Base-by-base conservation (phyloP, 768 basidiomycete genomes). In the Rhizopogon rudus region DNA sequence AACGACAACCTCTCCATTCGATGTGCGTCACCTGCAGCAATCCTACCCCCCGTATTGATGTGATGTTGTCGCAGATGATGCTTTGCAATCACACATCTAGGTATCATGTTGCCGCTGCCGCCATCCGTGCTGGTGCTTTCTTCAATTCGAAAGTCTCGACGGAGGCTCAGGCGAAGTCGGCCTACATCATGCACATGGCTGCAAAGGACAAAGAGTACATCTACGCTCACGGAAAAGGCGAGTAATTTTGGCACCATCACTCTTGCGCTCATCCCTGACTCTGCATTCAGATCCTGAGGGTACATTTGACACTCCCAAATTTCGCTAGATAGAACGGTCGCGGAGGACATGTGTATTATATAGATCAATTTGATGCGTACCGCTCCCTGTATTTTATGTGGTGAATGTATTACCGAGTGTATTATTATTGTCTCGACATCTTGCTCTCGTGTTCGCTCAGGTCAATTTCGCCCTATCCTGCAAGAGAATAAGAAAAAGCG, bases 1-100 rank as follows among this genome's bases (percentile, higher is more conserved):
- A 13, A 88, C 87, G 1, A 91, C 90, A 16, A 92, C 90, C 22
- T 86, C 87, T 9, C 87, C 88, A n/a, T 90, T 89, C 58, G 86
- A 88, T 63, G 83, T 83, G 58, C 58, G 81, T 71, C 20, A 52
- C 37, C 10, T 0, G 3, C n/a, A 25, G n/a, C 43, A 12, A 41
- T 40, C 33, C 45, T 41, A 52, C 13, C 35, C 8, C 1, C 17
- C 10, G 2, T 44, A 33, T 57, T 59, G 37, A 60, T 40, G 10
- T 40, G 16, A 8, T n/a, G 48, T 37, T 25, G 22, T 16, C n/a
- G 3, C 33, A 86, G 83, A 89, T 88, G 88, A 84, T 88, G 87
- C 67, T 88, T 16, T 77, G 78, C 65, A 89, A 89, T 67, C 71
- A 74, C 51, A 85, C 84, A 0, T 87, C 86, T 31, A 77, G 87